Evolutionary conservation across 257 asterid species (phyloP).

Genomic region (Scutellaria minor): DNA sequence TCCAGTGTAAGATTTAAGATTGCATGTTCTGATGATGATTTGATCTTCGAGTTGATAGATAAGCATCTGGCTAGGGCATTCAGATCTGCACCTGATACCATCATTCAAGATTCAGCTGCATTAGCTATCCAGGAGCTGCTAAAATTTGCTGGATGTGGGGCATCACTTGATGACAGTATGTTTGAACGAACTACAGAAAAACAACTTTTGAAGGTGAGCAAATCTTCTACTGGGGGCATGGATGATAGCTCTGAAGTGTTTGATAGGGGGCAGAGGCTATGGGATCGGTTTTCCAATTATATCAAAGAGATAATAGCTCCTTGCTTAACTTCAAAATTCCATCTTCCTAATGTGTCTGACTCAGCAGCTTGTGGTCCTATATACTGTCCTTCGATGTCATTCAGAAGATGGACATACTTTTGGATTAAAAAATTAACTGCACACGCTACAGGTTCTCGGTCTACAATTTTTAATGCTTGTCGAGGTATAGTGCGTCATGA

Average conservation of each 20-base stretch:
- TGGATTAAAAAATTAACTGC: conserved; percentile 88
- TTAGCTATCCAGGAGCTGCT: conserved; percentile 96
- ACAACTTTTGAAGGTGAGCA: conserved; percentile 45
- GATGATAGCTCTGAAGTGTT: conserved; percentile 48
- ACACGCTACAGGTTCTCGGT: conserved; percentile 89
- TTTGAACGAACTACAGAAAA: conserved; percentile 46
- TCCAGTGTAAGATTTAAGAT: conserved; percentile 79
- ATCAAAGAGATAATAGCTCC: conserved; percentile 98
- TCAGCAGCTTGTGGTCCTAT: conserved; percentile 77
- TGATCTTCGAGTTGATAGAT: conserved; percentile 88
- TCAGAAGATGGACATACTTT: conserved; percentile 79
- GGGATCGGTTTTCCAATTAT: conserved; percentile 95
- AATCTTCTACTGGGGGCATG: conserved; percentile 41
- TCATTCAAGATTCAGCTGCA: conserved; percentile 92
- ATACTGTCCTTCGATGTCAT: conserved; percentile 86
- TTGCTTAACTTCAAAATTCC: conserved; percentile 92
- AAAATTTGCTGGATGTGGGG: conserved; percentile 84
- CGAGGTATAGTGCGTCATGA: conserved; percentile 98
- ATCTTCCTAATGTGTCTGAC: conserved; percentile 70
- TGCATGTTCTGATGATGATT: conserved; percentile 98
- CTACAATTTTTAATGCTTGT: conserved; percentile 85
- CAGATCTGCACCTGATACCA: conserved; percentile 93
- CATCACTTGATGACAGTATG: conserved; percentile 73
- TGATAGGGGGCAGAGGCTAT: conserved; percentile 83
- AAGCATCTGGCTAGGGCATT: conserved; percentile 97